Evolutionary conservation across 2,329 filamentous ascomycete genomes (phyloP).

Genomic region (Arachnopeziza araneosa): DNA sequence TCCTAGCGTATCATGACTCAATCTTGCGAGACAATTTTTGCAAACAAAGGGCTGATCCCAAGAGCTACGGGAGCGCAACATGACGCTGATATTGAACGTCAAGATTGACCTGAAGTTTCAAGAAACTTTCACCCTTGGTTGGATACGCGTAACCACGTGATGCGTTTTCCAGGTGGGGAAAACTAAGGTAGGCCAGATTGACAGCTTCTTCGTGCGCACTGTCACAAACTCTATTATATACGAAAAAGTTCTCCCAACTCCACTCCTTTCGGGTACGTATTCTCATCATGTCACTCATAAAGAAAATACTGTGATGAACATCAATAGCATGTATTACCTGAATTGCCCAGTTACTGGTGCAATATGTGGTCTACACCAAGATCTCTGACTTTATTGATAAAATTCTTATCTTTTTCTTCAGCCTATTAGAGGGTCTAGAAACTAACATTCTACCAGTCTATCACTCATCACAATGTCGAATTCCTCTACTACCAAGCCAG

Average conservation of each 20-base stretch:
- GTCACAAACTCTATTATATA: background rate
- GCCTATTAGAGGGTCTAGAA: background rate
- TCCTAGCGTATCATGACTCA: background rate
- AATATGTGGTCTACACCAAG: constrained; percentile 57
- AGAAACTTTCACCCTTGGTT: background rate
- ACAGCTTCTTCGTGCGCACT: background rate
- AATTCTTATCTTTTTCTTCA: constrained; percentile 6
- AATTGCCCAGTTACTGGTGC: constrained; percentile 42
- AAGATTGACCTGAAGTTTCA: background rate
- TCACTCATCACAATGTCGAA: constrained; percentile 9
- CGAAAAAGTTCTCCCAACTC: too few species aligned
- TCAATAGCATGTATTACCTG: constrained; percentile 40
- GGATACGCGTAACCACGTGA: background rate
- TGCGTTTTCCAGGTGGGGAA: background rate
- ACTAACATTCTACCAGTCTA: background rate
- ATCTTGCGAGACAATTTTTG: constrained; percentile 22
- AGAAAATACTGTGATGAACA: constrained; percentile 29
- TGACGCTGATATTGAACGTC: constrained; percentile 4
- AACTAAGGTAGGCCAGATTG: too few species aligned
- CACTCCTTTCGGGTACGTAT: constrained; percentile 12
- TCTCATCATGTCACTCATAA: background rate
- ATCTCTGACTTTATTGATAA: constrained; percentile 51
- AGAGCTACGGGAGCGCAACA: constrained; percentile 17
- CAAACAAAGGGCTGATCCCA: constrained; percentile 19
- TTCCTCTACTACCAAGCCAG: constrained; percentile 28